Conservation (phyloP, 441 rosid species). For the Arabidopsis hybrid region DNA sequence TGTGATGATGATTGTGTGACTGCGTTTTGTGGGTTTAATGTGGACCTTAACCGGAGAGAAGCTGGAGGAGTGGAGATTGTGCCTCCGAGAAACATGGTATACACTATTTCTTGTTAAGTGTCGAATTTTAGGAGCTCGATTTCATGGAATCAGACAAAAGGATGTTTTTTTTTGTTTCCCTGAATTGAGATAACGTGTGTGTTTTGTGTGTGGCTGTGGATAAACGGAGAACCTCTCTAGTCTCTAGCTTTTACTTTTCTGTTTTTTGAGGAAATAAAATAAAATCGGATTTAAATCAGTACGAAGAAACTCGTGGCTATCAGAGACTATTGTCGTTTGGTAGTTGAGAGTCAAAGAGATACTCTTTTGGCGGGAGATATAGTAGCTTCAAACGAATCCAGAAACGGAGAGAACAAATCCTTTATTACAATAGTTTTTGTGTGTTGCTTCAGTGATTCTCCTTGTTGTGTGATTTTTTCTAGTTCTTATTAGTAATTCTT, state of each 20-base stretch:
- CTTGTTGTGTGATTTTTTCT: not conserved
- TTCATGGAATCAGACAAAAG: slow-evolving; percentile 10
- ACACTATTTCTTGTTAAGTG: not conserved
- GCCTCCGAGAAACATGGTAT: slow-evolving; percentile 63
- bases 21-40: slow-evolving; percentile 33
- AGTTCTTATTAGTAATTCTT: slow-evolving; percentile 7
- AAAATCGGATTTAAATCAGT: slow-evolving; percentile 19
- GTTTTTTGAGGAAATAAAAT: slow-evolving; percentile 19
- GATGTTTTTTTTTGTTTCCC: not conserved
- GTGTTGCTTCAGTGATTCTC: slow-evolving; percentile 5
- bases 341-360: slow-evolving; percentile 9
- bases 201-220: slow-evolving; percentile 41
- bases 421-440: not conserved
- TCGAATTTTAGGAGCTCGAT: slow-evolving; percentile 9
- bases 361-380: slow-evolving; percentile 20
- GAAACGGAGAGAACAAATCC: not conserved
- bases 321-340: slow-evolving; percentile 29
- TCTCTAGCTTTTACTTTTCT: slow-evolving; percentile 15
- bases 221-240: slow-evolving; percentile 15
- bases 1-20: slow-evolving; percentile 34
- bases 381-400: not conserved
- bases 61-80: slow-evolving; percentile 52
- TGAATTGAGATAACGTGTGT: slow-evolving; percentile 36
- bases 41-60: slow-evolving; percentile 37
- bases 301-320: slow-evolving; percentile 30